Evolutionary conservation across 1,284 basidiomycete species (phyloP), one percentile per base, ranked within the genome.

Genomic region (Kalmanozyma brasiliensis): DNA sequence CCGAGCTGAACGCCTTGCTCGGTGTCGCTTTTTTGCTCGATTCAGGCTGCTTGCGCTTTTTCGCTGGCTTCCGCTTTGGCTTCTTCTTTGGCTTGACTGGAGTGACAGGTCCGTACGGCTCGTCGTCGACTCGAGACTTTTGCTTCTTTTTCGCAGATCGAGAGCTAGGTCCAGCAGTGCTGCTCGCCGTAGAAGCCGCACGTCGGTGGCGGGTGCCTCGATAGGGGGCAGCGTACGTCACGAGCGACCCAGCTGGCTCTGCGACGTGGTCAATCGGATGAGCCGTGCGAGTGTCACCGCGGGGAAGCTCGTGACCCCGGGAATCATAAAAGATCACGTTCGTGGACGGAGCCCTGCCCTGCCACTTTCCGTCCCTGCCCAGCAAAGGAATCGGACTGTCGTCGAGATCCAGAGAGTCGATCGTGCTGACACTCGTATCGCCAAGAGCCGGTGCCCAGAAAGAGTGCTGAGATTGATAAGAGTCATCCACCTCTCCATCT

Each of bases 401-500:
- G 19, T 49, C 55, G 8, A 32, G 1, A 23, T 52, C 62, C 9
- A 57, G 4, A 8, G 55, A 53, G 19, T 51, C 49, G 4, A 37
- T 46, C 4, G 58, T 61, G 33, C 42, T 44, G 2, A 22, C 47
- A 35, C 42, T 55, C 8, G 62, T 55, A 22, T 65, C 56, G 8
- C 41, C 51, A 8, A 43, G 29, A 7, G 43, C 5, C 2, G 30
- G 36, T 38, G 30, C 36, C 64, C 64, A 67, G 24, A 62, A 56
- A 2, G 63, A 60, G 23, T 38, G 37, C n/a, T 44, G 40, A 4
- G 45, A 52, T 3, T 37, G 11, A 17, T 40, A 49, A 20, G 49
- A 56, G 2, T 62, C 37, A 40, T 68, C 65, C 1, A 24, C 36
- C 46, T 68, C 65, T 19, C 59, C 65, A 17, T 68, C 58, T 6